Evolutionary conservation across 257 asterid species (phyloP).

Genomic region (Solanum dulcamara): DNA sequence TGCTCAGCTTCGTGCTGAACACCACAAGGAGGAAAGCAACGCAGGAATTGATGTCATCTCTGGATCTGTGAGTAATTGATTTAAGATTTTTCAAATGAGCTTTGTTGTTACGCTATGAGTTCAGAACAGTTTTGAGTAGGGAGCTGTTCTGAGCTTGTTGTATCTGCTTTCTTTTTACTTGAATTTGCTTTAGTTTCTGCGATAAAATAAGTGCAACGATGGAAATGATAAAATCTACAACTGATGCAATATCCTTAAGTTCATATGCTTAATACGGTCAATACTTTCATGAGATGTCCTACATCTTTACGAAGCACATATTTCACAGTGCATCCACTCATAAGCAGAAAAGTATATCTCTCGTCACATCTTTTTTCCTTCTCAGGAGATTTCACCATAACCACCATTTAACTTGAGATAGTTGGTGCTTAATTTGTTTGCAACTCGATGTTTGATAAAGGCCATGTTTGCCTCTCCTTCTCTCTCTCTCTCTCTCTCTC

Average conservation of each 20-base stretch:
- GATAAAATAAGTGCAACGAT: background rate
- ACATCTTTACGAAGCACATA: background rate
- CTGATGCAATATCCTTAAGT: background rate
- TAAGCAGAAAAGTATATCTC: background rate
- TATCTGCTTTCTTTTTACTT: background rate
- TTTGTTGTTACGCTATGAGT: background rate
- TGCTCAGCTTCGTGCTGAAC: slow-evolving; percentile 95
- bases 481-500: background rate
- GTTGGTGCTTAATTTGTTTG: background rate
- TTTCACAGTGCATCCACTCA: background rate
- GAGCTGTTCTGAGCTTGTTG: background rate
- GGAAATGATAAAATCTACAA: background rate
- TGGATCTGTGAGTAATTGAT: slow-evolving; percentile 58
- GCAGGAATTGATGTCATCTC: slow-evolving; percentile 92
- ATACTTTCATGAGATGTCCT: background rate
- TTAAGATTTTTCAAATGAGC: background rate
- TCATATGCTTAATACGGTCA: background rate
- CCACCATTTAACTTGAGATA: background rate
- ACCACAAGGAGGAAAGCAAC: slow-evolving; percentile 63
- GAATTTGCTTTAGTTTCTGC: background rate
- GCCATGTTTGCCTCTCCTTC: background rate
- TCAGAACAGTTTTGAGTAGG: background rate
- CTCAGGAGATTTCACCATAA: background rate
- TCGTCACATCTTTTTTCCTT: background rate
- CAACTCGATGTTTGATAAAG: background rate